Base-by-base conservation (phyloP, 1,139 yeast species). In the Blastobotrys petasosporus region DNA sequence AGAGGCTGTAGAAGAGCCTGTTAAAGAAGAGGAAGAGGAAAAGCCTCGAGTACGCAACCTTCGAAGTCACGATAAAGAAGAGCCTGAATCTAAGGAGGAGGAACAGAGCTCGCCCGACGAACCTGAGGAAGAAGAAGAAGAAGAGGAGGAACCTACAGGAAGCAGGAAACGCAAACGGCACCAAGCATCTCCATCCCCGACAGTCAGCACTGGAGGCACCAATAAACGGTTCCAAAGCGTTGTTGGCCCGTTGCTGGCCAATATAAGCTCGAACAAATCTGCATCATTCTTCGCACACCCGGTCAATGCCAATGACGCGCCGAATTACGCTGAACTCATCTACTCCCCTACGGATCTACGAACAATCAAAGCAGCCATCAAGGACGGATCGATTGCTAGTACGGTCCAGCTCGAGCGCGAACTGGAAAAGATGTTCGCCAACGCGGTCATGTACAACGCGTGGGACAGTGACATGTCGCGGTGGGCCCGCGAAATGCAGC, bases 361-460 rank as follows among this genome's bases (percentile, higher is more conserved):
- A 56, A 76, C 78, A 4, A 77, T 85, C 40, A 69, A 76, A 50
- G 72, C 74, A 41, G 71, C 72, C 51, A 73, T 84, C 30, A 81
- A 80, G 54, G 80, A 79, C 47, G 80, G 79, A 1, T 71, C 73
- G 54, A 75, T 85, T 37, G 71, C 74, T 43, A 60, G 61, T 25
- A 63, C 67, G 7, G 67, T 63, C 25, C 80, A 81, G 48, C 66
- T 85, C 25, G 88, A 85, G 56, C 69, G 84, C 47, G 86, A 82
- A 51, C 68, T 85, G 35, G 75, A 81, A 70, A 68, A 81, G 46
- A 84, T 85, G 94, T 83, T 82, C 67, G 85, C 92, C 44, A 85
- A 85, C 62, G 85, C 92, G 32, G 75, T 84, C 12, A 85, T 85
- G 94, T 85, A 81, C 64, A 85, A 85, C 62, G 76, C 77, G 51